Conservation (phyloP, 2,329 filamentous ascomycete genomes). For the Colletotrichum tanaceti region DNA sequence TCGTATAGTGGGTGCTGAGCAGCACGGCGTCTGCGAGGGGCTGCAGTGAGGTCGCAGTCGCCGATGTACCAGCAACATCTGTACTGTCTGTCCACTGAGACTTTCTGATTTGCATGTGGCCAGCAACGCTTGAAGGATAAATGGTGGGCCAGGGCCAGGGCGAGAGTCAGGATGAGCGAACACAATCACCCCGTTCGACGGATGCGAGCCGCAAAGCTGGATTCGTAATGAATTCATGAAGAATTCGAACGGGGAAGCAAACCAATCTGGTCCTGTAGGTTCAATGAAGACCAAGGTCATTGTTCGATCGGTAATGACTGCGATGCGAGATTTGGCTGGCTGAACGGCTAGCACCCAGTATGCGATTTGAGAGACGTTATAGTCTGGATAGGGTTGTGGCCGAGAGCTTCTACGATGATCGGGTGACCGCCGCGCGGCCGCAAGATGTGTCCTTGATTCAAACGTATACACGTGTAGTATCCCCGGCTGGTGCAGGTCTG, state of each 20-base stretch:
- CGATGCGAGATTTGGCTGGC: neutral
- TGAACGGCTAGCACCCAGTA: neutral
- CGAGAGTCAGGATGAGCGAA: neutral
- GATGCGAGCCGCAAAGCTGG: neutral
- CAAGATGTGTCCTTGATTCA: constrained; percentile 8
- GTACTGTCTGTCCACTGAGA: neutral
- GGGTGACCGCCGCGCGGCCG: constrained; percentile 15
- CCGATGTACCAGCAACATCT: neutral
- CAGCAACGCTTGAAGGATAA: neutral
- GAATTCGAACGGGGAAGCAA: neutral
- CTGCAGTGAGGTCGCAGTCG: constrained; percentile 1
- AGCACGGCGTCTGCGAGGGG: constrained; percentile 16
- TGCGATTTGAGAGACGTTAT: constrained; percentile 10
- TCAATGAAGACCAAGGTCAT: neutral
- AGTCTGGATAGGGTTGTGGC: neutral
- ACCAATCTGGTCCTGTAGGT: neutral
- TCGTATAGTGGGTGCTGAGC: constrained; percentile 2
- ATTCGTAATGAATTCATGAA: neutral
- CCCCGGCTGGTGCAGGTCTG: neutral
- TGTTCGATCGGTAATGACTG: neutral
- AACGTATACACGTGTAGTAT: neutral
- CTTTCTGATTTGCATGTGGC: neutral
- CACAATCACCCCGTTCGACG: neutral
- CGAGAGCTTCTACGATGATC: constrained; percentile 1
- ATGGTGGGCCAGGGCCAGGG: neutral